These are phyloP conservation scores for Solanum okadae DNA, from an alignment of 257 asterid species.

Conservation along the genomic window DNA sequence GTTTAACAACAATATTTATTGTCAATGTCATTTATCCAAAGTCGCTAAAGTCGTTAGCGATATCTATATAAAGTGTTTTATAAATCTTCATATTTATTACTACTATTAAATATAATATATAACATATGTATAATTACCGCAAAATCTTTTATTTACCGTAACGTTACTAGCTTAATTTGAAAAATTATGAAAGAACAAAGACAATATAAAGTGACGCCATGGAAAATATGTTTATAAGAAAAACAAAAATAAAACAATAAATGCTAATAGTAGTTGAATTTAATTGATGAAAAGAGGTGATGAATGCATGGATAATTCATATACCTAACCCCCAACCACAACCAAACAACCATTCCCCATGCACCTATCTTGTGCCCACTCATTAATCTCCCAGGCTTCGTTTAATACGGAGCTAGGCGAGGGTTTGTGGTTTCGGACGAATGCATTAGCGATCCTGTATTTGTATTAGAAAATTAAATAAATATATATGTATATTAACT, in stretches of 20 bases:
- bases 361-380: not conserved
- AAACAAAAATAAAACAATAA: not conserved
- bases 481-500: too few relatives aligned
- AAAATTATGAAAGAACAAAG: not conserved
- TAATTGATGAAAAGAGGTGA: not conserved
- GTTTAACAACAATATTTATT: fast-evolving
- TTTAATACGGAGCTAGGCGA: fast-evolving
- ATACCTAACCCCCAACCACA: not conserved
- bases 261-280: not conserved
- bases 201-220: not conserved
- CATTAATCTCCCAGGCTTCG: not conserved
- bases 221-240: not conserved
- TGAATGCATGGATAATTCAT: not conserved
- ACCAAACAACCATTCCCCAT: not conserved
- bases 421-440: fast-evolving
- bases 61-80: too few relatives aligned
- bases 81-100: too few relatives aligned
- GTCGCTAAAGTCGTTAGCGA: fast-evolving
- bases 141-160: too few relatives aligned
- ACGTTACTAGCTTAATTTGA: not conserved
- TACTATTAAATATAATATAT: too few relatives aligned
- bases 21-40: not conserved
- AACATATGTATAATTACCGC: too few relatives aligned
- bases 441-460: fast-evolving
- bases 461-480: too few relatives aligned